Percentiles rank a stretch among this genome's conserved stretches.
Conservation (phyloP, 345 rosid species). For the Rhodomyrtus tomentosa region DNA sequence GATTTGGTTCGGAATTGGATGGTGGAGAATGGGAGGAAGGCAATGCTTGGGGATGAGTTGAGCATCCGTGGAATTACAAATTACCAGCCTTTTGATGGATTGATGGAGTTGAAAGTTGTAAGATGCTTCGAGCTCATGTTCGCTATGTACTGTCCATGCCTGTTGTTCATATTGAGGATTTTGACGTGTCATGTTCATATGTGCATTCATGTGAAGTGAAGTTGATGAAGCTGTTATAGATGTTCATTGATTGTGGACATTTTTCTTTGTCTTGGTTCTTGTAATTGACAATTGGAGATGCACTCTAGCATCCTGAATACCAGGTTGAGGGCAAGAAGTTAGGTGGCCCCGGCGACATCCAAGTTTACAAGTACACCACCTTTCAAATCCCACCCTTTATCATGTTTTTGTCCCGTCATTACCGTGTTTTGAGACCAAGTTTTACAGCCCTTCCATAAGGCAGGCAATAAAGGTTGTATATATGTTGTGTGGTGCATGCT, state of each 20-base stretch:
- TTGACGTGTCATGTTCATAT: background rate
- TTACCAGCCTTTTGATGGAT: conserved; percentile 65
- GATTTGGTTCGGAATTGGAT: conserved; percentile 56
- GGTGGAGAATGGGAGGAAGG: conserved; percentile 40
- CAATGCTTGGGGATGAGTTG: conserved; percentile 29
- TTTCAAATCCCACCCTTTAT: background rate
- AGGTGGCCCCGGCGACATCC: background rate
- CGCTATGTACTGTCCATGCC: background rate
- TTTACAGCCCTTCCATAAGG: background rate
- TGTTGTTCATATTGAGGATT: background rate
- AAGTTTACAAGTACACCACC: background rate
- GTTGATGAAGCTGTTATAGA: background rate
- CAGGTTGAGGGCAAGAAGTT: background rate
- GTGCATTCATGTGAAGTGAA: background rate
- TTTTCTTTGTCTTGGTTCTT: background rate
- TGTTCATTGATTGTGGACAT: background rate
- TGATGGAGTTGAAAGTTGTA: conserved; percentile 75
- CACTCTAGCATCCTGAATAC: background rate
- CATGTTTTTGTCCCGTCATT: background rate
- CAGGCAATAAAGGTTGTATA: background rate
- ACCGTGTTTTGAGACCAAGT: background rate
- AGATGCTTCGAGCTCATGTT: conserved; percentile 1
- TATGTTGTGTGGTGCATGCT: background rate
- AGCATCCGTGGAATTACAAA: conserved; percentile 49
- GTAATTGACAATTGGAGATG: background rate